These are phyloP conservation scores for Naganishia vishniacii DNA, from an alignment of 768 basidiomycete genomes.

Conservation along the genomic window DNA sequence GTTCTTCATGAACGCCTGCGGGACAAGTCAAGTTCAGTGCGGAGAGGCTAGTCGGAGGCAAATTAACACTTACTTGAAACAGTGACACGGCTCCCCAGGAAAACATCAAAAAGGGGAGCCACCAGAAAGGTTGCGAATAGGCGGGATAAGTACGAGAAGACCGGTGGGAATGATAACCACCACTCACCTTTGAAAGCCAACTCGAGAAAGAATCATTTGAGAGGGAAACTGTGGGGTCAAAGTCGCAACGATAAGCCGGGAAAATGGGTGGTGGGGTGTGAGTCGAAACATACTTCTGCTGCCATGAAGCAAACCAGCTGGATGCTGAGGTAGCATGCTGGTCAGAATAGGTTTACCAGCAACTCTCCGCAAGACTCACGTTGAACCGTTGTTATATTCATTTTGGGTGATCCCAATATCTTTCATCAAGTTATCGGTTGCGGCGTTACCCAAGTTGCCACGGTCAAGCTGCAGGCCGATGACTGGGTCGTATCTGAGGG, in stretches of 20 bases:
- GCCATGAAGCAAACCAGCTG: conserved; percentile 17
- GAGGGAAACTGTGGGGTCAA: conserved; percentile 32
- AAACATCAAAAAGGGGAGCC: too few species aligned
- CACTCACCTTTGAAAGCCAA: conserved; percentile 28
- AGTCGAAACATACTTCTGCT: conserved; percentile 4
- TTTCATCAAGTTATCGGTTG: conserved; percentile 37
- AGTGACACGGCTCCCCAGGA: conserved; percentile 21
- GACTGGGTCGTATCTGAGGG: background rate
- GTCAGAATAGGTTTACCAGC: background rate
- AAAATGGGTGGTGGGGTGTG: background rate
- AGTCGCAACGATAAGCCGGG: background rate
- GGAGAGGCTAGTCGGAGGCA: too few species aligned
- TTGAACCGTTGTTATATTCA: conserved; percentile 40
- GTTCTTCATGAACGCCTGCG: conserved; percentile 26
- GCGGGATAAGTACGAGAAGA: too few species aligned
- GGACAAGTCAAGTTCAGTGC: background rate
- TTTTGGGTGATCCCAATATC: conserved; percentile 45
- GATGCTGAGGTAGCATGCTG: background rate
- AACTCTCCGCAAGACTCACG: background rate
- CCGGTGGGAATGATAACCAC: conserved; percentile 26
- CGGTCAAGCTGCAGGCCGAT: conserved; percentile 30
- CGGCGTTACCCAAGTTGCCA: conserved; percentile 42
- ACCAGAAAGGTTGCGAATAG: too few species aligned
- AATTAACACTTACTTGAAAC: conserved; percentile 9
- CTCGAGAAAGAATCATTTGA: conserved; percentile 21